These are phyloP conservation scores for Thielaviopsis ethacetica DNA, from an alignment of 2,329 filamentous ascomycete species.

Conservation along the genomic window DNA sequence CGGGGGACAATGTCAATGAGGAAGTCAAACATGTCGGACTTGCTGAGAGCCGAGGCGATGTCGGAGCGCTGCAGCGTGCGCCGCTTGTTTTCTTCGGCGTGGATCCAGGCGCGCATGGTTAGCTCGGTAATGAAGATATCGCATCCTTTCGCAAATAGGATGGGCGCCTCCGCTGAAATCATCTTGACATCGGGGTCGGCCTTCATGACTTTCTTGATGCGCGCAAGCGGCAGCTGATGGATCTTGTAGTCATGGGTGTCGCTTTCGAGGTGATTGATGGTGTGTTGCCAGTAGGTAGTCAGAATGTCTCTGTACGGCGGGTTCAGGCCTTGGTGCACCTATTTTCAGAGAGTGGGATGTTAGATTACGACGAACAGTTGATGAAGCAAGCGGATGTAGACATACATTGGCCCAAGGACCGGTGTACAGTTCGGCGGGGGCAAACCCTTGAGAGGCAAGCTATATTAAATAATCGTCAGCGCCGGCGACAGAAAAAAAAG, in stretches of 20 bases:
- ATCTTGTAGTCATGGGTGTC: constrained; percentile 98
- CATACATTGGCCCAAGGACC: constrained; percentile 89
- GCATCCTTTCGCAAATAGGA: constrained; percentile 94
- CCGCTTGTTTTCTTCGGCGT: constrained; percentile 96
- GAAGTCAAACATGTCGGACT: constrained; percentile 99
- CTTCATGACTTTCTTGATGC: constrained; percentile 99
- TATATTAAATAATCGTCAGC: constrained; percentile 21
- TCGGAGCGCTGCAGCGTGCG: constrained; percentile 89
- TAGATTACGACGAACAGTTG: not conserved
- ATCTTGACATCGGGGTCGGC: constrained; percentile 98
- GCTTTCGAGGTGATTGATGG: constrained; percentile 84
- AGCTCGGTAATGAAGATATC: constrained; percentile 98
- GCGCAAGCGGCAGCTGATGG: constrained; percentile 88
- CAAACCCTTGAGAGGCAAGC: constrained; percentile 76
- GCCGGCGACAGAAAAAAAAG: not conserved
- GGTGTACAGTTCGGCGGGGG: constrained; percentile 84
- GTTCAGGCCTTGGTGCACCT: constrained; percentile 90
- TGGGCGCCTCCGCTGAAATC: constrained; percentile 96
- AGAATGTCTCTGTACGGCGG: constrained; percentile 92
- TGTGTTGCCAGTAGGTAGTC: constrained; percentile 98
- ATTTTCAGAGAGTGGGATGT: constrained; percentile 4
- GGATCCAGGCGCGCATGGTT: constrained; percentile 99
- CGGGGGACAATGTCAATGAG: constrained; percentile 96
- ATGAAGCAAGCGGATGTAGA: constrained; percentile 10
- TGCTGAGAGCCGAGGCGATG: constrained; percentile 86